Percentiles rank a stretch among this genome's conserved stretches.
Evolutionary conservation across 139 green algal genomes (phyloP).

Genomic region (Bryopsis sp.): DNA sequence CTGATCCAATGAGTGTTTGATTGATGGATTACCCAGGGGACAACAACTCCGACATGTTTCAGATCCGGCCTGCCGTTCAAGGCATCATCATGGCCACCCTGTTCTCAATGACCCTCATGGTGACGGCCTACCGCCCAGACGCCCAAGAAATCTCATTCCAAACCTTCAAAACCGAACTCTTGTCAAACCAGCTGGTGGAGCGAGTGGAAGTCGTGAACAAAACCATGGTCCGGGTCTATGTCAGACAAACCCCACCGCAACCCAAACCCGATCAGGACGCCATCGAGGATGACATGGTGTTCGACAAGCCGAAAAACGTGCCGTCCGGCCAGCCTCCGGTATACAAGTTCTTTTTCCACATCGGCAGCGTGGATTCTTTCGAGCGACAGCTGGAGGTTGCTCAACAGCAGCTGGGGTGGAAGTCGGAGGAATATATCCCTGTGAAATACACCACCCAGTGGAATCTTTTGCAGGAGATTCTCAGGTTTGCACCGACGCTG

Average conservation of each 20-base stretch:
- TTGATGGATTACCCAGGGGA: background rate
- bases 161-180: slow-evolving; percentile 79
- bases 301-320: slow-evolving; percentile 16
- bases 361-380: slow-evolving; percentile 91
- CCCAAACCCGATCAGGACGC: background rate
- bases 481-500: slow-evolving; percentile 62
- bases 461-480: slow-evolving; percentile 2
- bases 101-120: background rate
- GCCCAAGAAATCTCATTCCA: slow-evolving; percentile 84
- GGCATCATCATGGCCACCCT: slow-evolving; percentile 10
- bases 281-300: background rate
- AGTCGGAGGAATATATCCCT: slow-evolving; percentile 26
- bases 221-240: slow-evolving; percentile 65
- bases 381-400: slow-evolving; percentile 94
- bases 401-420: slow-evolving; percentile 52
- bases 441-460: slow-evolving; percentile 40
- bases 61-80: slow-evolving; percentile 14
- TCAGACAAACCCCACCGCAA: background rate
- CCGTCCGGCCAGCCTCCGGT: background rate
- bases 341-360: slow-evolving; percentile 90
- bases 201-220: slow-evolving; percentile 93
- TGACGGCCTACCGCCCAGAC: slow-evolving; percentile 22
- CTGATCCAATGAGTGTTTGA: too few relatives aligned
- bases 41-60: slow-evolving; percentile 16
- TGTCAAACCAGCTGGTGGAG: slow-evolving; percentile 63